Percentiles rank a stretch among this genome's conserved stretches.
These are phyloP conservation scores for Talaromyces sp. DNA, from an alignment of 2,329 filamentous ascomycete genomes.

Conservation along the genomic window DNA sequence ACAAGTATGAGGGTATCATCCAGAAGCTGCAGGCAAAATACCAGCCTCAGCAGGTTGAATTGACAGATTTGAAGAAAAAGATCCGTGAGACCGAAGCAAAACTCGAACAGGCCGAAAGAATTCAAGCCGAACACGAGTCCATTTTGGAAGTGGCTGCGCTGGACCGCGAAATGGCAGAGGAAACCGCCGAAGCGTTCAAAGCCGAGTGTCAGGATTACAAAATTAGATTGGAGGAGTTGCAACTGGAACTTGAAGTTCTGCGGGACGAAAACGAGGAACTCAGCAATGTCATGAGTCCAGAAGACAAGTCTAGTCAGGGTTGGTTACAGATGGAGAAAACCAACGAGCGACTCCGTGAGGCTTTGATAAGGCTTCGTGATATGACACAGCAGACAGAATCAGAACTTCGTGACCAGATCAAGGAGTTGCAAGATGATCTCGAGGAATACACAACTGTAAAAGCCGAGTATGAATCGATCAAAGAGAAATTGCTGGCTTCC, in stretches of 20 bases:
- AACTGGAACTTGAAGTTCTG: conserved; percentile 83
- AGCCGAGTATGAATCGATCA: conserved; percentile 66
- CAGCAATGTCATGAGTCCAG: conserved; percentile 78
- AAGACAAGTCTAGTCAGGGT: conserved; percentile 80
- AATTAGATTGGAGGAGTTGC: conserved; percentile 74
- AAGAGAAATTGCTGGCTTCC: conserved; percentile 69
- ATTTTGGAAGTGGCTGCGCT: conserved; percentile 82
- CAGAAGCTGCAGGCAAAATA: conserved; percentile 89
- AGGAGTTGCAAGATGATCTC: conserved; percentile 69
- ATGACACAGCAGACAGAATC: conserved; percentile 81
- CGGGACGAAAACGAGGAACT: conserved; percentile 84
- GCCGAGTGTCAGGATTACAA: conserved; percentile 76
- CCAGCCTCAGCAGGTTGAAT: conserved; percentile 79
- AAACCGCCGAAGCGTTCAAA: conserved; percentile 79
- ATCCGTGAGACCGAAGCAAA: conserved; percentile 72
- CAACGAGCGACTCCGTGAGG: conserved; percentile 83
- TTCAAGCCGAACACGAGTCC: conserved; percentile 81
- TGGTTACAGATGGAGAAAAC: conserved; percentile 91
- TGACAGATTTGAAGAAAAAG: conserved; percentile 70
- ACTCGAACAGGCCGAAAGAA: conserved; percentile 67
- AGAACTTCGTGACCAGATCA: conserved; percentile 73
- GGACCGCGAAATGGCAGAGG: conserved; percentile 95
- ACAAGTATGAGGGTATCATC: conserved; percentile 70
- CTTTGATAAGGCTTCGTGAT: conserved; percentile 79
- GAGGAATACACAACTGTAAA: conserved; percentile 66